These are phyloP conservation scores for Acer negundo DNA, from an alignment of 345 rosid genomes.

Conservation along the genomic window DNA sequence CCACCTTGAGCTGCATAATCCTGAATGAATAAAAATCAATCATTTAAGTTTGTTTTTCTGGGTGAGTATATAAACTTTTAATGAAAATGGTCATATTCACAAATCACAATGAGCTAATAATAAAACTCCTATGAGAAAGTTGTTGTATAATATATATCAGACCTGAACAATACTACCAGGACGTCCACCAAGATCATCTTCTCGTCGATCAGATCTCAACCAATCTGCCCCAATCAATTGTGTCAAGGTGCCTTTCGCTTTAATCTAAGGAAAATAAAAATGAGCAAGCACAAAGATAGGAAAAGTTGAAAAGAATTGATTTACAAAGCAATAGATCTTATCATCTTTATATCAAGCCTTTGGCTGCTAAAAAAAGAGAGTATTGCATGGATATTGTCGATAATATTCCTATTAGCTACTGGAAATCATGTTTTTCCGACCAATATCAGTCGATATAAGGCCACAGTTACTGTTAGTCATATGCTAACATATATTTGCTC, in stretches of 20 bases:
- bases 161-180: slow-evolving; percentile 78
- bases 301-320: not conserved
- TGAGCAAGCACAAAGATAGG: not conserved
- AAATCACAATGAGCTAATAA: not conserved
- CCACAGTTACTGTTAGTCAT: too few species aligned
- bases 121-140: not conserved
- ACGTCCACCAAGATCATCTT: slow-evolving; percentile 78
- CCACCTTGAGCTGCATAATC: slow-evolving; percentile 54
- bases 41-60: not conserved
- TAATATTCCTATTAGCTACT: not conserved
- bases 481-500: too few species aligned
- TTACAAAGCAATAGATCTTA: not conserved
- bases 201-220: slow-evolving; percentile 71
- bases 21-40: slow-evolving; percentile 33
- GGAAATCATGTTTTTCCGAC: not conserved
- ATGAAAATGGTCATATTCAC: not conserved
- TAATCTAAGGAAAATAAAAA: slow-evolving; percentile 42
- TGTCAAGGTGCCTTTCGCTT: slow-evolving; percentile 70
- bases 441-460: too few species aligned
- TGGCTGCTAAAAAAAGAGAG: not conserved
- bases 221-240: slow-evolving; percentile 97
- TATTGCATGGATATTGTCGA: not conserved
- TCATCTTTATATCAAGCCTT: not conserved
- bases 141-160: slow-evolving; percentile 1
- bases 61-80: not conserved